phyloP scores from a whole-genome alignment of 805 yeast genomes.

The Suhomyces prunicola region DNA sequence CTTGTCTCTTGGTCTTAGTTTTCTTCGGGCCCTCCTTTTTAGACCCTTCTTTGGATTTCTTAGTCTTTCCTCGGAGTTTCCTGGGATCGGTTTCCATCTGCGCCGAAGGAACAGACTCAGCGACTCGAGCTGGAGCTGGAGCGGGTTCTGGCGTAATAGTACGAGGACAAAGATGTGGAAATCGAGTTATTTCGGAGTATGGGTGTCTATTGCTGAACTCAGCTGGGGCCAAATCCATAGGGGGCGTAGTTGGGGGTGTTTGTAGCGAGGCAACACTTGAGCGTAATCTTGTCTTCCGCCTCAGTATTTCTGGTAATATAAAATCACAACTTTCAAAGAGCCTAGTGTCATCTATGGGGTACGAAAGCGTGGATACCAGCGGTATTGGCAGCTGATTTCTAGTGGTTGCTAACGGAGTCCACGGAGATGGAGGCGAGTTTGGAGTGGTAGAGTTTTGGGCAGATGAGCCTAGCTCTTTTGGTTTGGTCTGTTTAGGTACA shows the following conservation, averaged over 20 bases:
- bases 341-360: not conserved
- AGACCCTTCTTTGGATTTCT: not conserved
- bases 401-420: not conserved
- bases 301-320: not conserved
- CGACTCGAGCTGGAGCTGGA: not conserved
- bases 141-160: not conserved
- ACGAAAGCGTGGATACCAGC: not conserved
- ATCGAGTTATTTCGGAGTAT: not conserved
- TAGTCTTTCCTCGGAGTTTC: not conserved
- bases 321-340: not conserved
- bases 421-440: not conserved
- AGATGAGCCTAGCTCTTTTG: not conserved
- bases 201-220: not conserved
- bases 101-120: not conserved
- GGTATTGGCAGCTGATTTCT: not conserved
- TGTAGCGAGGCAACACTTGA: not conserved
- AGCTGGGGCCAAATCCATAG: not conserved
- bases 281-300: not conserved
- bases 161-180: not conserved
- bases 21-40: not conserved
- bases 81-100: constrained; percentile 1
- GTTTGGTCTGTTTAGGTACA: not conserved
- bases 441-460: not conserved
- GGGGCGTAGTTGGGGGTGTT: not conserved
- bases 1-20: not conserved